Base-by-base conservation (phyloP, 192 early-diverging fungal species). In the Phlyctochytrium bullatum region DNA sequence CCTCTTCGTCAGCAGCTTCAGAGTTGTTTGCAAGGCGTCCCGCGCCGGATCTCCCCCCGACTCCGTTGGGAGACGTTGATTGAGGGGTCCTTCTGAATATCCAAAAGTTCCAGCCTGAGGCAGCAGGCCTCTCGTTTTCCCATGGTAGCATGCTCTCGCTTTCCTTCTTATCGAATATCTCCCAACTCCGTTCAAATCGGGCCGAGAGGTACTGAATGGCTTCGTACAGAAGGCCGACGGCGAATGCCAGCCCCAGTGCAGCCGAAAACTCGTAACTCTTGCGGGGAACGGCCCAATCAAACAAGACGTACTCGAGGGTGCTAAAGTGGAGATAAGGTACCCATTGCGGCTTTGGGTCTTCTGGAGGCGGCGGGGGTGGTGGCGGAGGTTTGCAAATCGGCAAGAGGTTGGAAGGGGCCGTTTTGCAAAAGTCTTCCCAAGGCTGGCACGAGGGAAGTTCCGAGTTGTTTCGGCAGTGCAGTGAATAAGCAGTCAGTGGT, bases 321-420 rank as follows among this genome's bases (percentile, higher is more conserved):
- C 60, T 14, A 25, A 61, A 54, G 34, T 69, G 68, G 31, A 69
- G 32, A 34, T 33, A 69, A 24, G 68, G 68, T 10, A 50, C 29
- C 14, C 12, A 20, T 20, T 23, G 47, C 10, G 52, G 50, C 24
- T 17, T 32, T 52, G 25, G 47, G 6, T 54, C 52, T 31, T 25
- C 28, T 29, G 52, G 29, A 4, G 25, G 34, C 52, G 65, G 52
- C 16, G 51, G 29, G 31, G 52, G 28, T 23, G 4, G 4, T 2
- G 51, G 53, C 14, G 27, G 16, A 6, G 54, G 54, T 28, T 14
- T 14, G 54, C 54, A 57, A 28, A 57, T 6, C 4, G 54, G 16
- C 6, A 47, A 20, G 25, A 57, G 25, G 54, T 57, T 57, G 34
- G 14, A 3, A 12, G 52, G 28, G 4, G 65, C 65, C 20, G 32